These are phyloP conservation scores for Aureobasidium namibiae DNA, from an alignment of 2,329 filamentous ascomycete genomes.

Conservation along the genomic window DNA sequence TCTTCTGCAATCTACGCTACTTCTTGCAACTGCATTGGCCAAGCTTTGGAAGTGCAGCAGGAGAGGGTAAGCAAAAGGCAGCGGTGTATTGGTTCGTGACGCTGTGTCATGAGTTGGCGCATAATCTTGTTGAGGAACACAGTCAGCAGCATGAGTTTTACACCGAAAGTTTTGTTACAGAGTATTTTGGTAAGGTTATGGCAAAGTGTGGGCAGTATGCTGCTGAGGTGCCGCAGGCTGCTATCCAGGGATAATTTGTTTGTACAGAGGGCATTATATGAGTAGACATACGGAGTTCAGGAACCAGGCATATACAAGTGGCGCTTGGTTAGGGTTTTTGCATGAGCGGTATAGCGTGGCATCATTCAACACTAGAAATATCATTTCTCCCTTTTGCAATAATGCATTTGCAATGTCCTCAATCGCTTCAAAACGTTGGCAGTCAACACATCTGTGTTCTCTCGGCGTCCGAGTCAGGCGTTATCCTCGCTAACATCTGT, in stretches of 20 bases:
- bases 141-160: constrained; percentile 76
- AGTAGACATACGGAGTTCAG: neutral
- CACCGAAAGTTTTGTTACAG: constrained; percentile 70
- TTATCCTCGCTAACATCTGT: too few species aligned
- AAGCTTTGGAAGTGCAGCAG: constrained; percentile 29
- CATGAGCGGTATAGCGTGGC: neutral
- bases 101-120: constrained; percentile 89
- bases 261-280: neutral
- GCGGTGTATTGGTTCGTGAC: constrained; percentile 89
- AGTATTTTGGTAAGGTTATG: constrained; percentile 68
- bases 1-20: constrained; percentile 91
- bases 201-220: constrained; percentile 34
- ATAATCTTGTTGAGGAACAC: constrained; percentile 78
- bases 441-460: too few species aligned
- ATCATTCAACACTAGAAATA: neutral
- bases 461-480: too few species aligned
- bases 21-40: constrained; percentile 68
- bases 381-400: neutral
- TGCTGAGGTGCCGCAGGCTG: neutral
- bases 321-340: neutral
- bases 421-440: too few species aligned
- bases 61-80: constrained; percentile 56
- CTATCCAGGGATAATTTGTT: neutral
- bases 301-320: neutral
- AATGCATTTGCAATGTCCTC: neutral